Evolutionary conservation across 2,329 filamentous ascomycete species (phyloP).

Genomic region (Cordyceps cateniannulata): DNA sequence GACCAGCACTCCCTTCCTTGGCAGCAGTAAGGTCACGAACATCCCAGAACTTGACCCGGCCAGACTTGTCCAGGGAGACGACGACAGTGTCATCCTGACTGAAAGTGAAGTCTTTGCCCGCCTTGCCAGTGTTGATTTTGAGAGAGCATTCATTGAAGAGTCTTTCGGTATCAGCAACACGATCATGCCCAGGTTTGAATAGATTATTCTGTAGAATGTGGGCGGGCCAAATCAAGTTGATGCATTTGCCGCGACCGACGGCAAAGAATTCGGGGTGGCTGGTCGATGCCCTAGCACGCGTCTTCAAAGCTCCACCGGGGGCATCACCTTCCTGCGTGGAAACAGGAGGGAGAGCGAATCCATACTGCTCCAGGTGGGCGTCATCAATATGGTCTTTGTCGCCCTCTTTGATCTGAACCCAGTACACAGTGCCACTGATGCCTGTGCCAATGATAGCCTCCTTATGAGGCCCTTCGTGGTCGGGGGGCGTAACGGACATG

Average conservation of each 20-base stretch:
- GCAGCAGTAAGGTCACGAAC: constrained; percentile 66
- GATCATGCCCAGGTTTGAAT: constrained; percentile 58
- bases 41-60: constrained; percentile 97
- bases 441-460: constrained; percentile 89
- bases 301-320: constrained; percentile 90
- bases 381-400: constrained; percentile 75
- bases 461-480: constrained; percentile 50
- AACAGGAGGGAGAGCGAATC: constrained; percentile 84
- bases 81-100: constrained; percentile 94
- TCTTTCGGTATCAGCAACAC: constrained; percentile 76
- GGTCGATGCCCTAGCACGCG: constrained; percentile 82
- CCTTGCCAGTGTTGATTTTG: constrained; percentile 95
- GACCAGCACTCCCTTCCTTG: constrained; percentile 44
- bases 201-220: constrained; percentile 57
- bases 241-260: constrained; percentile 90
- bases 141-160: constrained; percentile 81
- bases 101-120: constrained; percentile 96
- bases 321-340: constrained; percentile 82
- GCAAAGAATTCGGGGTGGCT: constrained; percentile 91
- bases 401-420: constrained; percentile 72
- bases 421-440: constrained; percentile 94
- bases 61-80: constrained; percentile 93
- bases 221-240: constrained; percentile 75
- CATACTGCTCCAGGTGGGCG: constrained; percentile 73
- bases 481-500: constrained; percentile 62